Percentiles rank a stretch among this genome's conserved stretches.
Conservation (phyloP, 805 yeast genomes). For the Monosporozyma aerobia region DNA sequence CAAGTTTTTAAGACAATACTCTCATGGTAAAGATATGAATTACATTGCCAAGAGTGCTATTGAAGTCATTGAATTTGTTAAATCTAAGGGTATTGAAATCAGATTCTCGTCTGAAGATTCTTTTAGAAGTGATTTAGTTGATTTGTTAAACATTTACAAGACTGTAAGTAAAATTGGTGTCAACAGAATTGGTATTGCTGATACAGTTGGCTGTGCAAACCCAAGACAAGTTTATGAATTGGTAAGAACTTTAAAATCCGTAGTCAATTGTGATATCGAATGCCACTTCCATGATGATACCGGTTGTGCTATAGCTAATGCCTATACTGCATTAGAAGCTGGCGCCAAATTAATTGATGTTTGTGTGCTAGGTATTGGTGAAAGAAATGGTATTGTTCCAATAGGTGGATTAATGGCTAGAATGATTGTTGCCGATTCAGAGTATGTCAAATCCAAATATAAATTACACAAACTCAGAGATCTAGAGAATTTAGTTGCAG, state of each 20-base stretch:
- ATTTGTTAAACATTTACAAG: slow-evolving; percentile 86
- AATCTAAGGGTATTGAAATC: slow-evolving; percentile 92
- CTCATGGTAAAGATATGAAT: slow-evolving; percentile 98
- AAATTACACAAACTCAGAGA: slow-evolving; percentile 94
- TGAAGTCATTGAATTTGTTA: slow-evolving; percentile 95
- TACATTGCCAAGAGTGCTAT: slow-evolving; percentile 93
- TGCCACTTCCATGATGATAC: slow-evolving; percentile 99
- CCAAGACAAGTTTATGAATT: slow-evolving; percentile 98
- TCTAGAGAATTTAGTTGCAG: slow-evolving; percentile 91
- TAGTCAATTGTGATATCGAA: slow-evolving; percentile 94
- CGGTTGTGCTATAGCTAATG: slow-evolving; percentile 97
- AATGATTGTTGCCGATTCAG: slow-evolving; percentile 98
- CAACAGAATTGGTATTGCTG: slow-evolving; percentile 98
- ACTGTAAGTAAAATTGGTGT: slow-evolving; percentile 97
- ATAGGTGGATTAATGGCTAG: slow-evolving; percentile 98
- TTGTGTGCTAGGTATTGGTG: slow-evolving; percentile 95
- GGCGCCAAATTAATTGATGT: slow-evolving; percentile 95
- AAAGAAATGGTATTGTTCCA: slow-evolving; percentile 96
- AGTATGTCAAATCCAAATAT: slow-evolving; percentile 87
- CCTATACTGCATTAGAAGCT: slow-evolving; percentile 95
- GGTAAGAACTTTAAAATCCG: slow-evolving; percentile 85
- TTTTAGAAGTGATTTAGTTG: slow-evolving; percentile 93
- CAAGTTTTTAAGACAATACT: slow-evolving; percentile 84
- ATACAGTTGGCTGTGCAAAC: slow-evolving; percentile 97
- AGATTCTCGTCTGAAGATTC: slow-evolving; percentile 96